Evolutionary conservation across 164 flowering plant species (phyloP).

Genomic region (Euptelea pleiosperma): DNA sequence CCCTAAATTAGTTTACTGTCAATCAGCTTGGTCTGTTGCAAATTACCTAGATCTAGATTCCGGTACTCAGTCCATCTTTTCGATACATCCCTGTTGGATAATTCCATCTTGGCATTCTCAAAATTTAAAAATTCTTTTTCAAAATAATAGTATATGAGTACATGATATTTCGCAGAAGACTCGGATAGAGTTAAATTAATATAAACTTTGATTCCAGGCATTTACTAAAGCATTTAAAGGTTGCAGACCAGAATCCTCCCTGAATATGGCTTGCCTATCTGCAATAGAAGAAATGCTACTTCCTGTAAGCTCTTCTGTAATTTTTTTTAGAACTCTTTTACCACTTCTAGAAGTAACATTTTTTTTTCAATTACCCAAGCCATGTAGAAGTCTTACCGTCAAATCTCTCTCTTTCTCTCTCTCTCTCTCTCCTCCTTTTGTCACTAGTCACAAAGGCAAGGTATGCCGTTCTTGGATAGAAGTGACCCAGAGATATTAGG

Average conservation of each 20-base stretch:
- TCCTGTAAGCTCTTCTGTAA: conserved; percentile 44
- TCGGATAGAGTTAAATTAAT: background rate
- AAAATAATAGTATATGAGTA: background rate
- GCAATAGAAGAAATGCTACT: conserved; percentile 68
- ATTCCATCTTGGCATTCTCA: background rate
- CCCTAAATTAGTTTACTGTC: too few relatives aligned
- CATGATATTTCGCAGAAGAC: too few relatives aligned
- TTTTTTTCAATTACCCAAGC: too few relatives aligned
- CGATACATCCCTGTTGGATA: background rate
- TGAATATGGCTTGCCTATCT: conserved; percentile 66
- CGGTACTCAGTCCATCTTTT: background rate
- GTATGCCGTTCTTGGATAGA: conserved; percentile 27
- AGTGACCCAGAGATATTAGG: conserved; percentile 39
- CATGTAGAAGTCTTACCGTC: too few relatives aligned
- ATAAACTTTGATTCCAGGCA: conserved; percentile 48
- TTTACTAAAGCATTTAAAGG: conserved; percentile 60
- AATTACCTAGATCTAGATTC: background rate
- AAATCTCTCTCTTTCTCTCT: background rate
- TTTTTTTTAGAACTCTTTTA: too few relatives aligned
- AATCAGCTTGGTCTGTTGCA: too few relatives aligned
- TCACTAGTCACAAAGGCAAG: conserved; percentile 29
- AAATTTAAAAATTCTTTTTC: background rate
- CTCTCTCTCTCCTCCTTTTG: background rate
- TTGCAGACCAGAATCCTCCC: conserved; percentile 54
- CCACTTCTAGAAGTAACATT: too few relatives aligned